phyloP scores from a whole-genome alignment of 176 grass and related monocot species.

The Leersia perrieri region DNA sequence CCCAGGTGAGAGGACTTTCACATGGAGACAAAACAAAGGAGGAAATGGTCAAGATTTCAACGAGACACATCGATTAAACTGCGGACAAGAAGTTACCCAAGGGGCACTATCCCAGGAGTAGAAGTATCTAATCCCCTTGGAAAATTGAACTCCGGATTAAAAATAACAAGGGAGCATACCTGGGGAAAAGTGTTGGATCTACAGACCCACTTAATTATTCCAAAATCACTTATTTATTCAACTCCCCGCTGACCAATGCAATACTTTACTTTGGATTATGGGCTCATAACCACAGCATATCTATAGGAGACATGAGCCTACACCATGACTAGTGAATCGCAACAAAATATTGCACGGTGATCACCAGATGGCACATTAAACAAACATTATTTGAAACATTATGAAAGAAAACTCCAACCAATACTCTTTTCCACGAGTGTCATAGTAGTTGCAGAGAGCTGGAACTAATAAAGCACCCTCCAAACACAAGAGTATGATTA shows the following conservation, averaged over 20 bases:
- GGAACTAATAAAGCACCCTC: constrained; percentile 20
- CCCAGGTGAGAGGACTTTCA: neutral
- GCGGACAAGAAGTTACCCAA: constrained; percentile 47
- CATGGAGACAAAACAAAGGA: constrained; percentile 19
- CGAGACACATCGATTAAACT: constrained; percentile 30
- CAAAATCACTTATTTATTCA: constrained; percentile 22
- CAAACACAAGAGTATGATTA: neutral
- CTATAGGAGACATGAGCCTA: constrained; percentile 42
- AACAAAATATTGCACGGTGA: constrained; percentile 35
- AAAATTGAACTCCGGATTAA: constrained; percentile 31
- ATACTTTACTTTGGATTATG: constrained; percentile 35
- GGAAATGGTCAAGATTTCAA: constrained; percentile 27
- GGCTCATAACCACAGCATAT: constrained; percentile 39
- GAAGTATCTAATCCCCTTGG: constrained; percentile 69
- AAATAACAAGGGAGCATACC: constrained; percentile 37
- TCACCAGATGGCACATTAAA: constrained; percentile 35
- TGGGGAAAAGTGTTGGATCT: constrained; percentile 56
- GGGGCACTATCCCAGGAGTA: constrained; percentile 49
- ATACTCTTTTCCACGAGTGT: constrained; percentile 9
- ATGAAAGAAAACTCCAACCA: neutral
- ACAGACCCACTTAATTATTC: constrained; percentile 40
- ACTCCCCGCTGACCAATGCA: constrained; percentile 35
- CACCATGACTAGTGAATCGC: constrained; percentile 37
- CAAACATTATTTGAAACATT: constrained; percentile 3
- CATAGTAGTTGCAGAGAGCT: constrained; percentile 15